Conservation (phyloP, 2,329 filamentous ascomycete species). For the Colletotrichum australisinense region DNA sequence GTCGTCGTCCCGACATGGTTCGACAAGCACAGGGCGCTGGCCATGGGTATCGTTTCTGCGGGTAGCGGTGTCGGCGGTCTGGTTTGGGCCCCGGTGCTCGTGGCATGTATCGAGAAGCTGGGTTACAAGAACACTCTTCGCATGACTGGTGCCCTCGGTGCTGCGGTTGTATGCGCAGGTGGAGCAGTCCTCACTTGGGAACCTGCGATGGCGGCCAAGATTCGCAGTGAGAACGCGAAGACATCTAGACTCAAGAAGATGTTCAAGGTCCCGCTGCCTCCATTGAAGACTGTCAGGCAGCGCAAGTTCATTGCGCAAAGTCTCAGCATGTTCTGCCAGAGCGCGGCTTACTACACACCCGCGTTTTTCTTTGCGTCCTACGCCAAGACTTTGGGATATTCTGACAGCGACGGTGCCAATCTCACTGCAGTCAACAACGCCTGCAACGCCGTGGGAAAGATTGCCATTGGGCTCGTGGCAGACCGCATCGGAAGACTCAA, state of each 20-base stretch:
- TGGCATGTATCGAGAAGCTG: background rate
- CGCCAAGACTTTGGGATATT: slow-evolving; percentile 45
- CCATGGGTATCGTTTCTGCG: slow-evolving; percentile 51
- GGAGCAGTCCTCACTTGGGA: background rate
- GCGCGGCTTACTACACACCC: background rate
- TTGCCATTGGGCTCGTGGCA: slow-evolving; percentile 49
- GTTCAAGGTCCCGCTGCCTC: background rate
- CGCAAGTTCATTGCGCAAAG: background rate
- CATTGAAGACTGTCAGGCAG: background rate
- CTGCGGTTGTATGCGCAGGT: background rate
- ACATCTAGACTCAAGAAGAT: background rate
- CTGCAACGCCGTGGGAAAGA: slow-evolving; percentile 50
- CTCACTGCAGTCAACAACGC: slow-evolving; percentile 53
- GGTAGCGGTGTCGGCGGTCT: slow-evolving; percentile 53
- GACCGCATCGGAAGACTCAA: slow-evolving; percentile 52
- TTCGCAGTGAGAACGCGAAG: background rate
- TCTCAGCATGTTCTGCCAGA: background rate
- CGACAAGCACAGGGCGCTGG: slow-evolving; percentile 46
- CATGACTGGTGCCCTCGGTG: background rate
- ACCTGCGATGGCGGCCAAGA: background rate
- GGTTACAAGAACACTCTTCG: background rate
- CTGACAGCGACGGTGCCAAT: slow-evolving; percentile 46
- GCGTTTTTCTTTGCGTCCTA: background rate
- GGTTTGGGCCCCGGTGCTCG: slow-evolving; percentile 43
- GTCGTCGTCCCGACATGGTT: slow-evolving; percentile 53